Conservation (phyloP, 345 rosid species). For the Syzygium grande region DNA sequence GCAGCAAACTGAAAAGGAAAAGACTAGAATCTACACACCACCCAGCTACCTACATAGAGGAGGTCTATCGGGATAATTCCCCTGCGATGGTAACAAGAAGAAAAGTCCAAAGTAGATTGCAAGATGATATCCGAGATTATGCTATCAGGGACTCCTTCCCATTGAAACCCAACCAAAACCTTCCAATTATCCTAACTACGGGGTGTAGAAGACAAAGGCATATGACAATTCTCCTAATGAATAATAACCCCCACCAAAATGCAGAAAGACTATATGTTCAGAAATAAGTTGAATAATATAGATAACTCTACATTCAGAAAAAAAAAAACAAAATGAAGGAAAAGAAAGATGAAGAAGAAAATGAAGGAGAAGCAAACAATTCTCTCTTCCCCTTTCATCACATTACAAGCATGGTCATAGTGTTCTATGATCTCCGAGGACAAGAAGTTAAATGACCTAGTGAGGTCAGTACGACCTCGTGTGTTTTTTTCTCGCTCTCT, state of each 20-base stretch:
- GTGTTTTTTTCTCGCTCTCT: background rate
- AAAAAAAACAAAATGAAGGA: background rate
- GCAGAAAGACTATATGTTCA: background rate
- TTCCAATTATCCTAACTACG: background rate
- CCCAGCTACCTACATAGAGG: background rate
- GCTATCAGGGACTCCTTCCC: background rate
- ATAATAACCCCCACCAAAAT: background rate
- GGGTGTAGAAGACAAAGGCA: background rate
- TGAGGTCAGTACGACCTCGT: background rate
- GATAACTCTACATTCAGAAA: background rate
- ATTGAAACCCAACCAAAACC: background rate
- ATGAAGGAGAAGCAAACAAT: background rate
- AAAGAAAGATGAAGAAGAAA: background rate
- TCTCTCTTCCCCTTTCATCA: background rate
- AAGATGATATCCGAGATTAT: background rate
- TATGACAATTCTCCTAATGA: background rate
- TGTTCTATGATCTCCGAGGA: background rate
- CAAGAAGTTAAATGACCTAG: background rate
- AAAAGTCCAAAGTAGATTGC: background rate
- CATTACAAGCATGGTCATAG: background rate
- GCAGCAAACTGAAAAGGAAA: background rate
- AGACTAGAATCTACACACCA: background rate
- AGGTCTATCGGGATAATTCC: background rate
- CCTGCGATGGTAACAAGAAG: background rate
- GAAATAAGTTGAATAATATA: background rate